These are phyloP conservation scores for Carex arenaria DNA, from an alignment of 202 grass and related monocot species.

Conservation along the genomic window DNA sequence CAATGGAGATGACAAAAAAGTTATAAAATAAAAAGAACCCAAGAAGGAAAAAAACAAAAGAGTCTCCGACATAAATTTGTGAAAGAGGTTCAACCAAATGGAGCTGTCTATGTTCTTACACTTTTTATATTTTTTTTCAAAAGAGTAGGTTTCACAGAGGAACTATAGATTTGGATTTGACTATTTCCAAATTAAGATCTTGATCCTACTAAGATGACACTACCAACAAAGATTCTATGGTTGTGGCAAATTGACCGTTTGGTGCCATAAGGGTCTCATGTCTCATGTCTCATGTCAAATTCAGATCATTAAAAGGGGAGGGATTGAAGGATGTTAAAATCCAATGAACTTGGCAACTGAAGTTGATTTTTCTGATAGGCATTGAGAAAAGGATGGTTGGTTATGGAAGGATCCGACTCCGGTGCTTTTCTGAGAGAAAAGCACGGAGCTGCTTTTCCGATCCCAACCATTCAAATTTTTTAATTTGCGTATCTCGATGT, in stretches of 20 bases:
- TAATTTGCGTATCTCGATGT: too few species aligned
- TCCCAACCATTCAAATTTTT: too few species aligned
- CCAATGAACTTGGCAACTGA: not conserved
- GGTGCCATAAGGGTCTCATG: not conserved
- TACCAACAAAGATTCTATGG: not conserved
- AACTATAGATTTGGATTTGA: slow-evolving; percentile 1
- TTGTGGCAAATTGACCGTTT: slow-evolving; percentile 19
- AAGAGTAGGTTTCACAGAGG: slow-evolving; percentile 4
- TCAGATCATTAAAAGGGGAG: not conserved
- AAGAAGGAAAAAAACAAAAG: not conserved
- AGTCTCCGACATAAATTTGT: slow-evolving; percentile 7
- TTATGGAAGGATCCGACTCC: too few species aligned
- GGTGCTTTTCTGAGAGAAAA: too few species aligned
- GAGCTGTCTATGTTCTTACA: not conserved
- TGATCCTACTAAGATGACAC: slow-evolving; percentile 1
- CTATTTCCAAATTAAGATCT: not conserved
- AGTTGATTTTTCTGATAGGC: not conserved
- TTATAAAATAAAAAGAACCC: not conserved
- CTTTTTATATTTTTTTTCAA: not conserved
- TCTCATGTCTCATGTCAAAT: not conserved
- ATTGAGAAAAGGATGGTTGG: not conserved
- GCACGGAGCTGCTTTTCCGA: too few species aligned
- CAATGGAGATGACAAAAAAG: not conserved
- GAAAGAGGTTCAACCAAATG: slow-evolving; percentile 1
- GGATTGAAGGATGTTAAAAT: not conserved